Evolutionary conservation across 768 basidiomycete genomes (phyloP), one percentile per base, ranked within the genome.

Genomic region (Chalciporus pseudorubinellus): DNA sequence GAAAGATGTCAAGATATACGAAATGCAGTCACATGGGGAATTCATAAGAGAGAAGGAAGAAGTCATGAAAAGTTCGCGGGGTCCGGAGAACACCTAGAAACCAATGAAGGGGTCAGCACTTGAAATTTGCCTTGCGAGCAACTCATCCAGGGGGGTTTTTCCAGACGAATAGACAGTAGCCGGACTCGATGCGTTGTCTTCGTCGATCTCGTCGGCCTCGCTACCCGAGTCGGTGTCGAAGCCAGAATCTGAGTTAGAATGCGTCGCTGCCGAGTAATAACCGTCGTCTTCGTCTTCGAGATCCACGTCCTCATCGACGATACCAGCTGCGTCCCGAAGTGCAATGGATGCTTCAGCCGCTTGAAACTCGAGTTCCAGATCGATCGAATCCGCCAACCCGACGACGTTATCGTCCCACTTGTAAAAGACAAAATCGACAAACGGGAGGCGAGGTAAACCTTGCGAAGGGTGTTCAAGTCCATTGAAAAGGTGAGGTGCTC

Each of bases 331-430:
- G 7, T 26, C 26, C 26, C 26, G 26, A 26, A 26, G 26, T 1
- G 26, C 26, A 9, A 4, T 26, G 26, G 24, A 24, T 7, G 26
- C 24, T 11, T 18, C 14, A 2, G 22, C 34, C 20, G 46, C 16
- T 12, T 14, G 21, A 9, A 21, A 0, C 10, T 19, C 6, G 11
- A 38, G 34, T 12, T 39, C 22, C 28, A 26, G 10, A 22, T 47
- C 20, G 21, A 50, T 31, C 34, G 28, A 48, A 16, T 66, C 50
- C 18, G 50, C 53, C 28, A 62, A 38, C 4, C 53, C 48, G 2
- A 67, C 6, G 4, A 67, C 34, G 21, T 45, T 42, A 9, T 14
- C 5, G 41, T 67, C 65, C 57, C 59, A 67, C 38, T 51, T 54
- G 55, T 58, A 57, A 48, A 57, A 58, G 6, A 16, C 4, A 6